phyloP scores from a whole-genome alignment of 2,329 filamentous ascomycete species.

The Paecilomyces sp. region DNA sequence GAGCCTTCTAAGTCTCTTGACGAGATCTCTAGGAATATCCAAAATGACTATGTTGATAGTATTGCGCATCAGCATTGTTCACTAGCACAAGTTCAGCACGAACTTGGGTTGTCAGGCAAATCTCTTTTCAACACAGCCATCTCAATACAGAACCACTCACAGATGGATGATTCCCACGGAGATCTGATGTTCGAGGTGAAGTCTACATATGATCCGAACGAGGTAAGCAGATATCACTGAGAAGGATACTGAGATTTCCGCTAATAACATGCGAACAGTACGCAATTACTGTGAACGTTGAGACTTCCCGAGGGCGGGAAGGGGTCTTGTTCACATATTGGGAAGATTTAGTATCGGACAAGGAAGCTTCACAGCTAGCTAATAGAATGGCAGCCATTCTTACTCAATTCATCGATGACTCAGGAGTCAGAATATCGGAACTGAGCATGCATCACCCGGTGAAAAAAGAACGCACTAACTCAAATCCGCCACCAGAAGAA shows the following conservation, averaged over 20 bases:
- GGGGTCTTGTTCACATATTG: conserved; percentile 34
- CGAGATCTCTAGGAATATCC: conserved; percentile 37
- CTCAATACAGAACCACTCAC: conserved; percentile 32
- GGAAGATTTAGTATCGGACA: conserved; percentile 29
- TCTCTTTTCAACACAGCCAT: conserved; percentile 36
- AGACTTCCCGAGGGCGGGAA: conserved; percentile 27
- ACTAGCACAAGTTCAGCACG: conserved; percentile 41
- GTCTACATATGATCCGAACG: conserved; percentile 30
- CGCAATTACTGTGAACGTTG: conserved; percentile 31
- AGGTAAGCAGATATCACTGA: conserved; percentile 16
- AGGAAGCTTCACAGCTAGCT: conserved; percentile 22
- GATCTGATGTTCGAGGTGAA: conserved; percentile 23
- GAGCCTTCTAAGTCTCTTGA: conserved; percentile 25
- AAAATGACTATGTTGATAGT: conserved; percentile 40
- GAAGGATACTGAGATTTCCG: background rate
- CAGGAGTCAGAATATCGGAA: conserved; percentile 15
- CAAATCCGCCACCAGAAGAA: background rate
- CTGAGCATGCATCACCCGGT: background rate
- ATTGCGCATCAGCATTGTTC: conserved; percentile 46
- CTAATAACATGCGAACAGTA: conserved; percentile 20
- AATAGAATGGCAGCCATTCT: conserved; percentile 25
- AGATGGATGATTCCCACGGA: conserved; percentile 14
- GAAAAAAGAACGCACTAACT: background rate
- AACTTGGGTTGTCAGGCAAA: conserved; percentile 26
- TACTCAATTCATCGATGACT: conserved; percentile 22